Evolutionary conservation across 306 rosid genomes (phyloP).

Genomic region (Sechiopsis laciniata): DNA sequence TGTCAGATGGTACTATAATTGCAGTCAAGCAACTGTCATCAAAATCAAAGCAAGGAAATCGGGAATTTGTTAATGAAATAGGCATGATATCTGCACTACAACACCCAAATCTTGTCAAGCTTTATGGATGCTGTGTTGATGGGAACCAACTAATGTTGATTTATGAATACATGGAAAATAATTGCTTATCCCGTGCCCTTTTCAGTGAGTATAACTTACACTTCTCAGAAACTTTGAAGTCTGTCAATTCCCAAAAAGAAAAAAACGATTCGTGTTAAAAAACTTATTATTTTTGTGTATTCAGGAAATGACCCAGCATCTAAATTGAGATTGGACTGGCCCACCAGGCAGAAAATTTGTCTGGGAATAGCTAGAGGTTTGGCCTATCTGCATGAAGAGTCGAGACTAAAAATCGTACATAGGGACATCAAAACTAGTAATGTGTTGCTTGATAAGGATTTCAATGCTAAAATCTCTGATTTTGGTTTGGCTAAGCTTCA

Average conservation of each 20-base stretch:
- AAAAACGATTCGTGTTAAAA: background rate
- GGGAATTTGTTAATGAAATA: constrained; percentile 86
- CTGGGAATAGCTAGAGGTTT: constrained; percentile 84
- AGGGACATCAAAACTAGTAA: constrained; percentile 93
- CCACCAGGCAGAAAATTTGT: constrained; percentile 80
- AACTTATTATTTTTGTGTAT: background rate
- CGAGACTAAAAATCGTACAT: constrained; percentile 73
- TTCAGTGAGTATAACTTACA: constrained; percentile 46
- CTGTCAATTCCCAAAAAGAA: background rate
- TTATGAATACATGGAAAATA: constrained; percentile 91
- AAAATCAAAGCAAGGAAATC: constrained; percentile 95
- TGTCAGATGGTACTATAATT: constrained; percentile 71
- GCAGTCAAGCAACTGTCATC: constrained; percentile 92
- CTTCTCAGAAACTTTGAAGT: background rate
- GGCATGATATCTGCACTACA: constrained; percentile 90
- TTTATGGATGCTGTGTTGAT: constrained; percentile 84
- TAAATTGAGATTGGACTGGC: constrained; percentile 60
- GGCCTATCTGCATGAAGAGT: constrained; percentile 87
- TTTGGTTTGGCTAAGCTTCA: constrained; percentile 93
- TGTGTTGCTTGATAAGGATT: constrained; percentile 83
- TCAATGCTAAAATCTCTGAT: constrained; percentile 82
- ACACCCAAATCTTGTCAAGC: constrained; percentile 94
- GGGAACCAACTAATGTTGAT: constrained; percentile 76
- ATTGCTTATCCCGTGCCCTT: constrained; percentile 80
- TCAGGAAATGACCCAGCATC: constrained; percentile 49